Conservation (phyloP, 2,329 filamentous ascomycete species). For the Penicillium sp. region DNA sequence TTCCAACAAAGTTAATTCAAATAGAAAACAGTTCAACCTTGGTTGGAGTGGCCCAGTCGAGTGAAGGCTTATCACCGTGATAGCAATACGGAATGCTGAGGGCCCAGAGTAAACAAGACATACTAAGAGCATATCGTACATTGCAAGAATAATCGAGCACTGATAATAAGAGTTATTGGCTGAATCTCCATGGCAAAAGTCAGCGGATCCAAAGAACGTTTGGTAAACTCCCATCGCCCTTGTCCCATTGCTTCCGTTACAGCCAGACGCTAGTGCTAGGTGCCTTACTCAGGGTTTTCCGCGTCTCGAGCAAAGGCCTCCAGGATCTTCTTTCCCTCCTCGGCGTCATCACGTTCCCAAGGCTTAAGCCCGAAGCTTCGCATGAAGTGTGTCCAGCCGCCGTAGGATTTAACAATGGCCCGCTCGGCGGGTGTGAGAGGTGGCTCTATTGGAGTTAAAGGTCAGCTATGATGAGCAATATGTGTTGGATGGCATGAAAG, state of each 20-base stretch:
- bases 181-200: not conserved
- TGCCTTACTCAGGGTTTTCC: not conserved
- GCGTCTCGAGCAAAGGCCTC: not conserved
- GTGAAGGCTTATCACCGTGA: too few species aligned
- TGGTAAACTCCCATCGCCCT: not conserved
- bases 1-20: too few species aligned
- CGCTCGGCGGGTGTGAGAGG: not conserved
- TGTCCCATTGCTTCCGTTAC: not conserved
- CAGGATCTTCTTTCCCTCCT: not conserved
- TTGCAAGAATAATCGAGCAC: fast-evolving
- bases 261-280: not conserved
- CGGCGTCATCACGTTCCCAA: not conserved
- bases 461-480: not conserved
- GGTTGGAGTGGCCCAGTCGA: too few species aligned
- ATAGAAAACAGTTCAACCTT: too few species aligned
- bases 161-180: too few species aligned
- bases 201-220: too few species aligned
- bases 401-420: not conserved
- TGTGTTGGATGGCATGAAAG: not conserved
- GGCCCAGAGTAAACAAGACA: not conserved
- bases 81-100: too few species aligned
- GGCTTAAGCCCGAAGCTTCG: not conserved
- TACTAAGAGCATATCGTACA: not conserved
- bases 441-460: not conserved
- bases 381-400: not conserved